Conservation (phyloP, 1,284 basidiomycete genomes). For the Tilletia walkeri region DNA sequence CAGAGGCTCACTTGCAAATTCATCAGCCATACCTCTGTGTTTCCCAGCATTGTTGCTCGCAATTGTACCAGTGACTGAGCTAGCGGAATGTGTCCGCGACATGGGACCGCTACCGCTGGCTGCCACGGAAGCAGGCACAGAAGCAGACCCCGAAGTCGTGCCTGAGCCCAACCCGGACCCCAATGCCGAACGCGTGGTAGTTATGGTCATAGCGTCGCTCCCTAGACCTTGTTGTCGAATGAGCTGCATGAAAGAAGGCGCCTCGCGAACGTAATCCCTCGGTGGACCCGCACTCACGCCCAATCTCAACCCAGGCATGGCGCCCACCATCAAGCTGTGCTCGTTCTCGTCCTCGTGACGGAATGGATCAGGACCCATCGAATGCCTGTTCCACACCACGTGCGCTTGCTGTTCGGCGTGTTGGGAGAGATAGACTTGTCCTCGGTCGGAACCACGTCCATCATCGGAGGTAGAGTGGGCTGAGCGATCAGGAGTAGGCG, state of each 20-base stretch:
- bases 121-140: neutral
- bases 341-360: neutral
- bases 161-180: neutral
- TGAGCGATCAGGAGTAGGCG: no score
- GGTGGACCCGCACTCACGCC: neutral
- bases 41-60: no score
- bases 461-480: no score
- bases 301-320: neutral
- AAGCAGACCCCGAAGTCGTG: neutral
- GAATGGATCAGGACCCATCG: neutral
- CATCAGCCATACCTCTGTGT: no score
- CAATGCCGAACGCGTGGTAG: slow-evolving; percentile 1
- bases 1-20: no score
- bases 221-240: slow-evolving; percentile 9
- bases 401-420: neutral
- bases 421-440: neutral
- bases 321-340: neutral
- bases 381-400: neutral
- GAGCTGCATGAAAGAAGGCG: slow-evolving; percentile 20
- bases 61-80: neutral
- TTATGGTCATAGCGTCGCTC: slow-evolving; percentile 15
- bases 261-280: slow-evolving; percentile 20
- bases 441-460: neutral
- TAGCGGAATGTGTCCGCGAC: slow-evolving; percentile 8
- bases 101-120: slow-evolving; percentile 7